Base-by-base conservation (phyloP, 2,329 filamentous ascomycete genomes). In the Calonectria hongkongensis region DNA sequence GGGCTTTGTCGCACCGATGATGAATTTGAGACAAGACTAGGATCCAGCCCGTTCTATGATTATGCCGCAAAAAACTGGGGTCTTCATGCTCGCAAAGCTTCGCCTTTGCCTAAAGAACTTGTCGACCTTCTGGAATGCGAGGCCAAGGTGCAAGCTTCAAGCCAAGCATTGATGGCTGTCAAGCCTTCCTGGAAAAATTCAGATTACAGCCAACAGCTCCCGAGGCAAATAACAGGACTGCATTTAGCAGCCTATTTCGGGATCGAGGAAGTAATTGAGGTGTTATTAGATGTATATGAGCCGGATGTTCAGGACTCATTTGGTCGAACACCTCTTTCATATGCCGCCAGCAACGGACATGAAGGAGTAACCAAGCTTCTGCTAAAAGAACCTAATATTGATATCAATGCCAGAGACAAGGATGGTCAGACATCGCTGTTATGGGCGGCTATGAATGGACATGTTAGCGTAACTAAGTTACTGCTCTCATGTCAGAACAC, bases 11-110 rank as follows among this genome's bases (percentile, higher is more conserved):
- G 36, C 45, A 79, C n/a, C 0, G 36, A 78, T 8, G 27, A 74
- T 2, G 74, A 80, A 12, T 78, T 79, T 56, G 28, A 78, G 8
- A 15, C 73, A 21, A 72, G 81, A 13, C 47, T 82, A 4, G n/a
- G 67, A 33, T 50, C 21, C 33, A 65, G 84, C 73, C 48, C 67
- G 8, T 63, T 85, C 18, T 82, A 80, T 68, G n/a, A 73, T 3
- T 86, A 85, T 50, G 81, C 82, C 0, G 74, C 82, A 21, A 15
- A 30, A 0, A 73, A 83, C 72, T 85, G 83, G 84, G 83, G 79
- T 1, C 13, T 81, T 71, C 83, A 85, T 77, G 79, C 78, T 64
- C 74, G 66, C 1, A 33, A 76, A 27, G 72, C 66, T 68, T 51
- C 67, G 13, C 62, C 68, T 12, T 13, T 43, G 39, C 50, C 36